Evolutionary conservation across 345 rosid species (phyloP).

Genomic region (Aegle marmelos): DNA sequence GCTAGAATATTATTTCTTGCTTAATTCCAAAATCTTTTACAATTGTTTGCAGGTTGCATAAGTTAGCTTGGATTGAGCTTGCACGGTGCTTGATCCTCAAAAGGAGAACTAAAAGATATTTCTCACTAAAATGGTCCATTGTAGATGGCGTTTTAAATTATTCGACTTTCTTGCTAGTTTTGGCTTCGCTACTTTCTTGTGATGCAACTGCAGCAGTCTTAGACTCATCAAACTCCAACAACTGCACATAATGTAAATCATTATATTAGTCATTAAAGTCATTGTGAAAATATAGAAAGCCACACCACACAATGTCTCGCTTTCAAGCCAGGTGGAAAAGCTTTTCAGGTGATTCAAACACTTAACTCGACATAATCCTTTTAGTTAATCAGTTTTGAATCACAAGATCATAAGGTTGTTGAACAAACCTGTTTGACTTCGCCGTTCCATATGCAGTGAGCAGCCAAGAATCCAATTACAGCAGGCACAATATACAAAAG

Average conservation of each 20-base stretch:
- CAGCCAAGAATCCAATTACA: constrained; percentile 86
- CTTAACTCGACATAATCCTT: neutral
- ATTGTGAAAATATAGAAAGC: neutral
- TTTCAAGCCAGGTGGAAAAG: neutral
- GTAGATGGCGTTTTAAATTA: constrained; percentile 13
- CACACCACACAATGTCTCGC: neutral
- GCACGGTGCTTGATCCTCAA: neutral
- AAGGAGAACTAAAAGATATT: neutral
- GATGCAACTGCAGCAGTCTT: constrained; percentile 24
- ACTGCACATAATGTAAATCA: constrained; percentile 37
- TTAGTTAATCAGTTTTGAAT: neutral
- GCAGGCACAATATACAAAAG: constrained; percentile 92
- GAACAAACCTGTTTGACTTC: constrained; percentile 89
- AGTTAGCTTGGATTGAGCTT: constrained; percentile 28
- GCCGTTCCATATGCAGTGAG: constrained; percentile 89
- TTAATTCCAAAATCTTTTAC: constrained; percentile 41
- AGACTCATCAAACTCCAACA: constrained; percentile 88
- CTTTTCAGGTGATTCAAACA: neutral
- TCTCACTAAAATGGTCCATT: constrained; percentile 16
- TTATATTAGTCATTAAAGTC: neutral
- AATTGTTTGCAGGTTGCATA: constrained; percentile 24
- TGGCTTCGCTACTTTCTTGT: constrained; percentile 30
- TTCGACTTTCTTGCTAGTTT: constrained; percentile 46
- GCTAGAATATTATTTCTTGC: constrained; percentile 22
- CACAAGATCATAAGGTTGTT: too few species aligned